These are phyloP conservation scores for Arthrobotrys pseudoclavata DNA, from an alignment of 2,329 filamentous ascomycete species.

Conservation along the genomic window DNA sequence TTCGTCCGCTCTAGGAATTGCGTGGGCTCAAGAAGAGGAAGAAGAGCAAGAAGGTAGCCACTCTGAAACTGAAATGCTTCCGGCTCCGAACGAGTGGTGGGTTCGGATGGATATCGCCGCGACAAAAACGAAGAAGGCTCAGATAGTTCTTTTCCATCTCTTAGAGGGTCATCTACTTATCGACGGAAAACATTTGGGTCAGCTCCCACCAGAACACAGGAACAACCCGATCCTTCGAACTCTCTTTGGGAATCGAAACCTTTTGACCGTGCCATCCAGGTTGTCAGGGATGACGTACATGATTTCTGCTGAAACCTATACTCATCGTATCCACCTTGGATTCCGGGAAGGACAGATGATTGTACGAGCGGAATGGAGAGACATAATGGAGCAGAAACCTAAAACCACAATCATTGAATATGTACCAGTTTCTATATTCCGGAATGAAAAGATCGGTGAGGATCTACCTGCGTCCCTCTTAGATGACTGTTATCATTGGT, in stretches of 20 bases:
- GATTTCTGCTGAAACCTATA: conserved; percentile 66
- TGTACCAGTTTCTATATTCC: conserved; percentile 65
- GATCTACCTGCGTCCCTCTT: conserved; percentile 72
- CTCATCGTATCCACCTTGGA: conserved; percentile 72
- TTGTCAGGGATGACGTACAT: conserved; percentile 72
- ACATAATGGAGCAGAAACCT: not conserved
- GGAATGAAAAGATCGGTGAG: conserved; percentile 24
- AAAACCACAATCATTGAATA: conserved; percentile 64
- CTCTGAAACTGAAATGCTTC: conserved; percentile 14
- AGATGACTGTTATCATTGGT: conserved; percentile 73
- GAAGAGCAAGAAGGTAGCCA: not conserved
- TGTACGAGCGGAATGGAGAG: conserved; percentile 66
- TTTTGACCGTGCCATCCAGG: conserved; percentile 71
- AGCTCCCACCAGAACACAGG: conserved; percentile 71
- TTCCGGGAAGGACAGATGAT: conserved; percentile 67
- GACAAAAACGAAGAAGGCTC: conserved; percentile 50
- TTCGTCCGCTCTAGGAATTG: conserved; percentile 27
- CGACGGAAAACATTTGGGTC: conserved; percentile 69
- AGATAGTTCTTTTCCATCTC: conserved; percentile 67
- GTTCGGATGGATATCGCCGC: conserved; percentile 35
- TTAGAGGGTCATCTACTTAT: conserved; percentile 70
- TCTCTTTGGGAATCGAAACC: conserved; percentile 71
- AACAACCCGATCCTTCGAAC: conserved; percentile 67
- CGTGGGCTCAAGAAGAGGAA: conserved; percentile 48
- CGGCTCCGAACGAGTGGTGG: conserved; percentile 38